Evolutionary conservation across 306 rosid species (phyloP), one percentile per base, ranked within the genome.

Genomic region (Phaseolus lunatus): DNA sequence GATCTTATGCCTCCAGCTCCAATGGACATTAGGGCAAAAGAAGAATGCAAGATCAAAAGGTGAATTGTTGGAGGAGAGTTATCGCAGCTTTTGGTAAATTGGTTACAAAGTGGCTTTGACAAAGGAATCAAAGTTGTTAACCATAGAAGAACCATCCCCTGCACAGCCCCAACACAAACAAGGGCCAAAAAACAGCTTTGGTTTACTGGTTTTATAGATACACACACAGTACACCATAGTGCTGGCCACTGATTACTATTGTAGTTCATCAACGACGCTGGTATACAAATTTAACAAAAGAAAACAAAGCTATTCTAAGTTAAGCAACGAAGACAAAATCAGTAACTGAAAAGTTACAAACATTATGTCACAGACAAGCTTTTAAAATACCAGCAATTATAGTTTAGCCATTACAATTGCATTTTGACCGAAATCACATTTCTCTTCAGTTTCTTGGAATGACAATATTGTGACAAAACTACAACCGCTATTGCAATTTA

Each of bases 61-160:
- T 80, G 80, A 20, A 56, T 56, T 54, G 76, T 56, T 66, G 70
- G 20, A 4, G 79, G 74, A 9, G 79, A 56, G 63, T 19, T 66
- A 56, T 10, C 13, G 47, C 79, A 73, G 43, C 16, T 66, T 12
- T 73, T 44, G 33, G 75, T 18, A 20, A 73, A 9, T 72, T 80
- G 69, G 52, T 64, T 14, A 54, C 79, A 80, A 18, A 41, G 16
- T 63, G 79, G 75, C 43, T 78, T 66, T 73, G 75, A 27, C 49
- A 18, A 3, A 53, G 86, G 83, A 24, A 87, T 70, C 77, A 82
- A 45, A 31, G 88, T 65, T 22, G 90, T 84, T 73, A 43, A 69
- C 88, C 90, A 87, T 12, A 87, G 52, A 43, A 87, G 75, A 41
- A 64, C 7, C 80, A 80, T 73, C 22, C 84, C 84, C 84, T 80